A percentile compares a stretch with the other conserved stretches of the same genome.
Evolutionary conservation across 805 yeast species (phyloP).

Genomic region (Kluyveromyces nonfermentans): DNA sequence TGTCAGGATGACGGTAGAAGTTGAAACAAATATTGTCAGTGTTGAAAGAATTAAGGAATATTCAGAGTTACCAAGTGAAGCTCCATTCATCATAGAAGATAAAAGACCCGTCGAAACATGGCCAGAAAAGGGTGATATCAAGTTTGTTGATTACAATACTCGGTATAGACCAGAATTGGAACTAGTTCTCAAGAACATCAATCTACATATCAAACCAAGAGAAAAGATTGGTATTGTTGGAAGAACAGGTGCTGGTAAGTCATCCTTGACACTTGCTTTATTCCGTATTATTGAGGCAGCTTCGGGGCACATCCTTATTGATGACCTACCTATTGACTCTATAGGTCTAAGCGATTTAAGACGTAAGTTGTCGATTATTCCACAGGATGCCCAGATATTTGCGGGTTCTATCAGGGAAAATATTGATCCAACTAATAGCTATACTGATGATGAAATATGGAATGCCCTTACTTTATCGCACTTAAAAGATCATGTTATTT

Average conservation of each 20-base stretch:
- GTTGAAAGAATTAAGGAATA: conserved; percentile 93
- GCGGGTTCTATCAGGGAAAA: conserved; percentile 81
- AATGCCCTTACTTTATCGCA: conserved; percentile 69
- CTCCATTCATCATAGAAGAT: conserved; percentile 57
- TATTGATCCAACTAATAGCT: conserved; percentile 68
- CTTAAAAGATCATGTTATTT: conserved; percentile 52
- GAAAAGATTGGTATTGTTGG: conserved; percentile 96
- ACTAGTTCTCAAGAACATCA: conserved; percentile 62
- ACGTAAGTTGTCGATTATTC: conserved; percentile 71
- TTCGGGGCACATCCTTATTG: conserved; percentile 61
- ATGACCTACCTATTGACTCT: conserved; percentile 51
- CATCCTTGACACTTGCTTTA: conserved; percentile 73
- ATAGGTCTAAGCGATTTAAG: conserved; percentile 76
- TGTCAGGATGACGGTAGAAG: conserved; percentile 97
- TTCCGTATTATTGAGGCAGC: conserved; percentile 79
- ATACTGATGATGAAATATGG: conserved; percentile 78
- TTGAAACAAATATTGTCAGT: conserved; percentile 93
- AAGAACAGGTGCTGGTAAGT: conserved; percentile 94
- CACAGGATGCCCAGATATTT: conserved; percentile 89
- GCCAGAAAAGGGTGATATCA: conserved; percentile 65
- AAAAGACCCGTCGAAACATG: conserved; percentile 61
- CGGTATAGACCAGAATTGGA: conserved; percentile 77
- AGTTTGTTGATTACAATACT: conserved; percentile 67
- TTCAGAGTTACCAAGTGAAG: conserved; percentile 72
- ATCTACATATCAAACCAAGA: conserved; percentile 51